Percentiles rank a stretch among this genome's conserved stretches.
Evolutionary conservation across 441 rosid genomes (phyloP).

Genomic region (Hura crepitans): DNA sequence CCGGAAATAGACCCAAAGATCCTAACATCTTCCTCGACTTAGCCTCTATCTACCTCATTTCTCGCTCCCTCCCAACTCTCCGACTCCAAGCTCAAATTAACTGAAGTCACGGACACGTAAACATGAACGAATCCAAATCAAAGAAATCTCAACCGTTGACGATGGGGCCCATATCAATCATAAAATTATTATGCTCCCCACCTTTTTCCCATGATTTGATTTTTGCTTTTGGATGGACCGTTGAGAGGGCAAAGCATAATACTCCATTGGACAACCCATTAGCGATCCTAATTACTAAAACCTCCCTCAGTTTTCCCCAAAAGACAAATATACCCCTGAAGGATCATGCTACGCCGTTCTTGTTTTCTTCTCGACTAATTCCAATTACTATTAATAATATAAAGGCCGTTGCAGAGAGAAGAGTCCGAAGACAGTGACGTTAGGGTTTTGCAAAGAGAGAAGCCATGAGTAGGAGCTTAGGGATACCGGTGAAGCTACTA

Average conservation of each 20-base stretch:
- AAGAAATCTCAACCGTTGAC: conserved; percentile 22
- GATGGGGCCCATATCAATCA: conserved; percentile 12
- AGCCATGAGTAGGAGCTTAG: conserved; percentile 90
- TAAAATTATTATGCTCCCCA: background rate
- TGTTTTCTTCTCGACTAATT: background rate
- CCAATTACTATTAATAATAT: background rate
- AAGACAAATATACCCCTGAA: background rate
- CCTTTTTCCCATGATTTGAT: conserved; percentile 6
- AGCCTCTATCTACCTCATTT: conserved; percentile 1
- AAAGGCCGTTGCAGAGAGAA: background rate
- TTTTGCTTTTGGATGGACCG: conserved; percentile 14
- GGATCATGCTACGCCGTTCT: background rate
- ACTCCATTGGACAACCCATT: too few species aligned
- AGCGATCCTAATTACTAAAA: conserved; percentile 23
- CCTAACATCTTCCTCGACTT: conserved; percentile 24
- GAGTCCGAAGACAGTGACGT: background rate
- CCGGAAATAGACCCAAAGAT: conserved; percentile 21
- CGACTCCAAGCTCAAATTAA: background rate
- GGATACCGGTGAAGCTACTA: conserved; percentile 92
- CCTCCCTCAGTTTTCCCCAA: too few species aligned
- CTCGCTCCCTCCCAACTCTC: too few species aligned
- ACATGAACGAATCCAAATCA: background rate
- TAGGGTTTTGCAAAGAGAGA: conserved; percentile 45
- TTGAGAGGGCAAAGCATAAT: conserved; percentile 21
- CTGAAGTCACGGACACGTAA: conserved; percentile 3